Conservation (phyloP, 2,329 filamentous ascomycete genomes). For the Xylaria sp. region DNA sequence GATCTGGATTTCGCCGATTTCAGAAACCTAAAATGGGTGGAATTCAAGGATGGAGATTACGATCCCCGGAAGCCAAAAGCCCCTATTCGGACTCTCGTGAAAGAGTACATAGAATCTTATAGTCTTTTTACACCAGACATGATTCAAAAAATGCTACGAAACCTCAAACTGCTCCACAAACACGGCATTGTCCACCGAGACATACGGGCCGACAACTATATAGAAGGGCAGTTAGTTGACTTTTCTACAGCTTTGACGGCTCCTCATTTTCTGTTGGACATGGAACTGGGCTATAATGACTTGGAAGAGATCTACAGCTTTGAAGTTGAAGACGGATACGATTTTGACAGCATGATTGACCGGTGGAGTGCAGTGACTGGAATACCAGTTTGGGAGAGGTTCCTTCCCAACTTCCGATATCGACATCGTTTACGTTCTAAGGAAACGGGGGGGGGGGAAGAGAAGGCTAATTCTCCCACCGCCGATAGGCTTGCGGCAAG, state of each 20-base stretch:
- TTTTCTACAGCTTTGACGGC: background rate
- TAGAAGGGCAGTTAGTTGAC: background rate
- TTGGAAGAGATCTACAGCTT: background rate
- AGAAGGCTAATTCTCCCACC: background rate
- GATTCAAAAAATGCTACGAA: background rate
- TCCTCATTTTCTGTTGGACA: background rate
- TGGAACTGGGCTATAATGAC: background rate
- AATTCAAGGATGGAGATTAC: background rate
- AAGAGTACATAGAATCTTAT: background rate
- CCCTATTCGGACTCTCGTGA: background rate
- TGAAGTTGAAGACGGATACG: background rate
- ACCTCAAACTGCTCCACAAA: background rate
- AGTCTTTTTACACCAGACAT: background rate
- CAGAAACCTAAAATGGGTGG: background rate
- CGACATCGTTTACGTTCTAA: background rate
- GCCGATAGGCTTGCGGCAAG: background rate
- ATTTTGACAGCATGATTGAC: background rate
- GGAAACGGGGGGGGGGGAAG: background rate
- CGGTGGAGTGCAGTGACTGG: background rate
- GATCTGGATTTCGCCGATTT: background rate
- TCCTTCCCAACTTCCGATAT: background rate
- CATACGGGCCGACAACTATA: background rate
- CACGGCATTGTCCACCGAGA: background rate
- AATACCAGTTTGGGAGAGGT: background rate
- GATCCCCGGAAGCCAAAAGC: background rate